Evolutionary conservation across 306 rosid species (phyloP), one percentile per base, ranked within the genome.

Genomic region (Vigna angularis): DNA sequence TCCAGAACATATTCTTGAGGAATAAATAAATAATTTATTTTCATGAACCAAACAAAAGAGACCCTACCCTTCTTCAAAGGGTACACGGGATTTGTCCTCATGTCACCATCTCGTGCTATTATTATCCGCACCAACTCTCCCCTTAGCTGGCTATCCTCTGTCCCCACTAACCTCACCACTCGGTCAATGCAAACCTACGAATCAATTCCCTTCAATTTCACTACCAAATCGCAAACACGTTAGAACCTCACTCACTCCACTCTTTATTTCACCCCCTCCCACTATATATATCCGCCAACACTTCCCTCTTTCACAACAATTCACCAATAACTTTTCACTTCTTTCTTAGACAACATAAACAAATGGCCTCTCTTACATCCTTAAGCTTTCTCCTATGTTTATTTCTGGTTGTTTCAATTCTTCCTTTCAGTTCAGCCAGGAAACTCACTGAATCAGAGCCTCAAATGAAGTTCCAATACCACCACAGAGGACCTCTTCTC

Each of bases 91-190:
- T 34, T 66, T 77, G 68, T 77, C 72, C 13, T 20, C 1, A 45
- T 68, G 59, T 14, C 13, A 15, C 17, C 3, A 15, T 4, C 42
- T 28, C 15, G 3, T 22, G 51, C 45, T 15, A 52, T 59, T 30
- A n/a, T 49, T 72, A 16, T 49, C 64, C 9, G 15, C 5, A 0
- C 24, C 44, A 40, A 3, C 34, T 12, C 24, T 10, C 16, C 0
- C 72, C 73, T 66, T 74, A 81, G 80, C 84, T 74, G 84, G 80
- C 76, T 80, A 56, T 47, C 9, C 38, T 65, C 73, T 79, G 78
- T 72, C 28, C 28, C 76, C 71, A 38, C 56, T 20, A 9, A 2
- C 48, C 14, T 10, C 14, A 7, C 48, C 3, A 44, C 6, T 40
- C 2, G 10, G 11, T 40, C 45, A 8, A 40, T 44, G 0, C 14